These are phyloP conservation scores for Gaertneriomyces sp. DNA, from an alignment of 192 early-diverging fungal genomes.

Conservation along the genomic window DNA sequence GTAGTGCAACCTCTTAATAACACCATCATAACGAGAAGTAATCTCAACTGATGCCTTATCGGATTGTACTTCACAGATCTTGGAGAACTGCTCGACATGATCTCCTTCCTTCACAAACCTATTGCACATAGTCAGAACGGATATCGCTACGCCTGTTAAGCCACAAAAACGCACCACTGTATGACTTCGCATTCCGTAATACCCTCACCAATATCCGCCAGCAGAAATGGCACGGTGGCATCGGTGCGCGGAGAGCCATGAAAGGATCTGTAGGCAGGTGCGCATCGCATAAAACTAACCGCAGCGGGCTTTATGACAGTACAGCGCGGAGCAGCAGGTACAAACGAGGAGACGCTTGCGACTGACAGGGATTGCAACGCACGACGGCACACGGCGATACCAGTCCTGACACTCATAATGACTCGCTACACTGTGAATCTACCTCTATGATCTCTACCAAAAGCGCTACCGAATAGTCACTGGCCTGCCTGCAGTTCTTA, in stretches of 20 bases:
- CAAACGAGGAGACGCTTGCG: no score
- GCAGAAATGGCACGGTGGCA: slow-evolving; percentile 62
- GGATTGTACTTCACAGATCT: slow-evolving; percentile 94
- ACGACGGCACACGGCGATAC: no score
- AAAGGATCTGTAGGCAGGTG: slow-evolving; percentile 7
- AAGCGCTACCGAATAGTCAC: no score
- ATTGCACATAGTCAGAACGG: not conserved
- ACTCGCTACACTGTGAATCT: no score
- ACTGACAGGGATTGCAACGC: no score
- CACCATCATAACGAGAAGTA: slow-evolving; percentile 90
- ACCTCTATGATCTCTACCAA: no score
- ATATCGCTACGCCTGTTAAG: not conserved
- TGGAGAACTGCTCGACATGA: slow-evolving; percentile 84
- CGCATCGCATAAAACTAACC: no score
- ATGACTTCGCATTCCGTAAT: slow-evolving; percentile 97
- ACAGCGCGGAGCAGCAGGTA: no score
- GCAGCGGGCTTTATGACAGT: no score
- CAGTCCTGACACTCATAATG: no score
- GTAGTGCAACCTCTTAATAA: slow-evolving; percentile 75
- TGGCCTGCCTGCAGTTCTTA: no score
- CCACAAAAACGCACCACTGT: slow-evolving; percentile 69
- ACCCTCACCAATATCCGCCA: slow-evolving; percentile 98
- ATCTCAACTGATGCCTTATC: slow-evolving; percentile 99
- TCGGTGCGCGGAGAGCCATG: not conserved
- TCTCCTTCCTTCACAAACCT: slow-evolving; percentile 94